Conservation (phyloP, 345 rosid genomes). For the Fremontodendron californicum region DNA sequence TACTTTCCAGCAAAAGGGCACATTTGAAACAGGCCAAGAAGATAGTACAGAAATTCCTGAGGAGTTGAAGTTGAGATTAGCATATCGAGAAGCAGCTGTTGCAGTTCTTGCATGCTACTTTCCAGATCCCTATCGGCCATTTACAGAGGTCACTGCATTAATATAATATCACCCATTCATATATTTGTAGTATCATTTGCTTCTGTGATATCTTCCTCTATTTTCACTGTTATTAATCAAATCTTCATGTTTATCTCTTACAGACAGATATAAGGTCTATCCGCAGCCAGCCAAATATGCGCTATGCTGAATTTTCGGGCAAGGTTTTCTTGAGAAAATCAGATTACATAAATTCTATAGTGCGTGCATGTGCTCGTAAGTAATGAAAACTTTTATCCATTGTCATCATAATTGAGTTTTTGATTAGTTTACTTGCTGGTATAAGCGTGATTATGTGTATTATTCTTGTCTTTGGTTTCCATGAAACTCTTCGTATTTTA, state of each 20-base stretch:
- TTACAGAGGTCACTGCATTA: conserved; percentile 48
- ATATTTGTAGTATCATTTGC: conserved; percentile 17
- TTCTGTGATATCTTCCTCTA: neutral
- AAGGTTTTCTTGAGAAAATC: conserved; percentile 66
- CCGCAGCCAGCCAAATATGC: conserved; percentile 73
- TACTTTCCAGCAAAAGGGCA: conserved; percentile 81
- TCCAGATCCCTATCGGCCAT: conserved; percentile 73
- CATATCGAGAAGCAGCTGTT: conserved; percentile 94
- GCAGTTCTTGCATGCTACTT: conserved; percentile 86
- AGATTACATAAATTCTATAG: conserved; percentile 72
- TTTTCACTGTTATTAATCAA: conserved; percentile 8
- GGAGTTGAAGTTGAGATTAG: conserved; percentile 79
- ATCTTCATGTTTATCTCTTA: conserved; percentile 22
- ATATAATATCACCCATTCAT: neutral
- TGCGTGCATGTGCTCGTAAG: conserved; percentile 93
- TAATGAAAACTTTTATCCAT: conserved; percentile 10
- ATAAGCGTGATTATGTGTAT: neutral
- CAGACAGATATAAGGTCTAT: conserved; percentile 88
- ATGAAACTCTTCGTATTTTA: neutral
- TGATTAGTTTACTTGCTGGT: neutral
- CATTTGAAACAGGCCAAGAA: conserved; percentile 94
- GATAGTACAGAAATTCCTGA: conserved; percentile 80
- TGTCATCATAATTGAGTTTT: neutral
- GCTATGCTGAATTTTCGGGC: conserved; percentile 53
- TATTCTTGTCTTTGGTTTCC: conserved; percentile 2